These are phyloP conservation scores for Talaromyces sp. DNA, from an alignment of 2,329 filamentous ascomycete species.

Conservation along the genomic window DNA sequence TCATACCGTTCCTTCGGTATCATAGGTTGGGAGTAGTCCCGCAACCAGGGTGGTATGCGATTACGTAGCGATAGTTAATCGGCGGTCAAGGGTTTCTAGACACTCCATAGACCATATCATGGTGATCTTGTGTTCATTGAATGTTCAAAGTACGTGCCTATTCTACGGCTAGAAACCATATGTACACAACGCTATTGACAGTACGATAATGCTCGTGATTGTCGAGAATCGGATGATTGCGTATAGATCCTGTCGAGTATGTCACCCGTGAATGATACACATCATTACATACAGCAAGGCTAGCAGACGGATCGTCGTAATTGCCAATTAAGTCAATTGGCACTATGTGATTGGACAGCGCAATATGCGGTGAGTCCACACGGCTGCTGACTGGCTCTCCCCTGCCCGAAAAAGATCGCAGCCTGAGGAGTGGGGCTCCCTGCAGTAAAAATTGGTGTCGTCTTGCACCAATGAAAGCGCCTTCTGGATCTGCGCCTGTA, in stretches of 20 bases:
- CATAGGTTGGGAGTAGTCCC: slow-evolving; percentile 12
- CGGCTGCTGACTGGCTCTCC: slow-evolving; percentile 20
- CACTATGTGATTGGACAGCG: background rate
- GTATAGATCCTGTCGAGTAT: background rate
- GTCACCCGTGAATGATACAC: background rate
- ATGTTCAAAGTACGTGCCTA: too few relatives aligned
- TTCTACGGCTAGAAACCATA: too few relatives aligned
- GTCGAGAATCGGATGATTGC: background rate
- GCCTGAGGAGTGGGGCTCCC: slow-evolving; percentile 17
- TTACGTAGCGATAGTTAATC: slow-evolving; percentile 24
- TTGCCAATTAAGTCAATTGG: slow-evolving; percentile 4
- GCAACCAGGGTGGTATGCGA: slow-evolving; percentile 15
- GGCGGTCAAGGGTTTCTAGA: slow-evolving; percentile 13
- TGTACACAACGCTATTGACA: background rate
- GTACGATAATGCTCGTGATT: background rate
- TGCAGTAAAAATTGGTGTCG: slow-evolving; percentile 5
- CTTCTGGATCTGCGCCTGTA: slow-evolving; percentile 6
- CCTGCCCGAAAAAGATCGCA: slow-evolving; percentile 20
- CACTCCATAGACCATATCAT: background rate
- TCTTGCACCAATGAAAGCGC: slow-evolving; percentile 5
- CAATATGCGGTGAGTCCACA: slow-evolving; percentile 19
- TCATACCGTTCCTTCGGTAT: background rate
- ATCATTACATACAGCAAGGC: background rate
- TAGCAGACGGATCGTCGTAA: background rate
- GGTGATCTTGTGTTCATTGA: background rate